Evolutionary conservation across 2,329 filamentous ascomycete genomes (phyloP), one percentile per base, ranked within the genome.

Genomic region (Exophiala sp.): DNA sequence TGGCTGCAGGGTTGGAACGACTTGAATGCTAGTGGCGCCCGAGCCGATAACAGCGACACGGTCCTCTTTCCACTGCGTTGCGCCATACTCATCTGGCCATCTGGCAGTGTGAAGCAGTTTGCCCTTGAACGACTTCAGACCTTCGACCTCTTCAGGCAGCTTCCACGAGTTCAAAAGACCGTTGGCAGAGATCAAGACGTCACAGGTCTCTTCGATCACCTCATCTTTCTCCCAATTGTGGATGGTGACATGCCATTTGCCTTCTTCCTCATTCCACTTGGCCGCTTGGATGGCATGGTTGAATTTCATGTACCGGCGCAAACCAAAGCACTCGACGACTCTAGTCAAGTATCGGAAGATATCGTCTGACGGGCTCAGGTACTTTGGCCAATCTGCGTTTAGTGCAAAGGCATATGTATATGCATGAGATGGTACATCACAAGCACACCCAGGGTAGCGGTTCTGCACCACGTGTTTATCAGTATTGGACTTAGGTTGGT

Each of bases 261-360:
- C 77, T 2, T 60, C 59, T 0, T 73, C 69, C 11, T 78, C 75
- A 38, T 76, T 65, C 77, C 76, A 80, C 38, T 72, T 71, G n/a
- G 71, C 69, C 3, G 72, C 72, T 0, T 70, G 65, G 10, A 78
- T 70, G 55, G 75, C 67, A 5, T 71, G 74, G 52, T 75, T 72
- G 66, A 80, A 78, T 0, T 64, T 73, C 74, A 80, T 79, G 63
- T 77, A 78, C 57, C 78, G 78, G 39, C 73, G 69, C 3, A 80
- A 66, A 43, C 71, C 73, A 47, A 77, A 79, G 0, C 69, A 70
- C 2, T 77, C 66, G 57, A 72, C 74, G 11, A 80, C 73, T 56
- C 74, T 75, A 47, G 72, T 63, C 1, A 79, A 68, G 54, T 80
- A 80, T 35, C 69, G 66, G 62, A 71, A 72, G 43, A 78, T 78